Evolutionary conservation across 306 rosid genomes (phyloP).

Genomic region (Quercus glauca): DNA sequence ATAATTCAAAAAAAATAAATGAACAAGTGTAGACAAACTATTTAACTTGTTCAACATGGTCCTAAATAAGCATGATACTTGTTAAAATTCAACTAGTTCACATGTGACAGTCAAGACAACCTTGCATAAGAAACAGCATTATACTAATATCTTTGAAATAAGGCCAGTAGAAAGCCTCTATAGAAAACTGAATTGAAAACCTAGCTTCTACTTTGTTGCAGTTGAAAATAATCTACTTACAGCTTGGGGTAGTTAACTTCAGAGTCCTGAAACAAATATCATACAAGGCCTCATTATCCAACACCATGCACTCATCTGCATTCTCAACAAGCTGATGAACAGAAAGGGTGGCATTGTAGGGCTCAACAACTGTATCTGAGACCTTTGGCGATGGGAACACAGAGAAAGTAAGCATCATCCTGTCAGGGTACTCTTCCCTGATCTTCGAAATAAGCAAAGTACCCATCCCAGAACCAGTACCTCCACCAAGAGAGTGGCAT

Average conservation of each 20-base stretch:
- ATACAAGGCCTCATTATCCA: conserved; percentile 8
- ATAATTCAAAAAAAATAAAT: not conserved
- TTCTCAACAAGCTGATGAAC: conserved; percentile 11
- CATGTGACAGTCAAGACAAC: not conserved
- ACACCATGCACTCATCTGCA: conserved; percentile 10
- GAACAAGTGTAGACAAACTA: not conserved
- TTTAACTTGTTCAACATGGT: not conserved
- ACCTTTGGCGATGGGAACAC: conserved; percentile 9
- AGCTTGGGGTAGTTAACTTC: conserved; percentile 5
- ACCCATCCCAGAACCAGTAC: conserved; percentile 8
- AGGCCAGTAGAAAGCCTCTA: not conserved
- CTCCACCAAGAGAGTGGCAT: conserved; percentile 5
- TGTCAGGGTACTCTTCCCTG: conserved; percentile 8
- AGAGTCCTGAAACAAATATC: conserved; percentile 13
- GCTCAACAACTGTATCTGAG: conserved; percentile 9
- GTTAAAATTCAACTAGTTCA: not conserved
- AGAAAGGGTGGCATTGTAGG: conserved; percentile 5
- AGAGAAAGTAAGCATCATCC: conserved; percentile 10
- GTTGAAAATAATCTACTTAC: not conserved
- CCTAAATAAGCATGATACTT: not conserved
- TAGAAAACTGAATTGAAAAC: not conserved
- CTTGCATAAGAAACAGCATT: not conserved
- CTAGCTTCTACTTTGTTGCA: not conserved
- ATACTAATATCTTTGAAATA: not conserved
- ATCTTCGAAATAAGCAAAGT: conserved; percentile 5